phyloP scores from a whole-genome alignment of 805 yeast genomes.

The Zygotorulaspora chibaensis region DNA sequence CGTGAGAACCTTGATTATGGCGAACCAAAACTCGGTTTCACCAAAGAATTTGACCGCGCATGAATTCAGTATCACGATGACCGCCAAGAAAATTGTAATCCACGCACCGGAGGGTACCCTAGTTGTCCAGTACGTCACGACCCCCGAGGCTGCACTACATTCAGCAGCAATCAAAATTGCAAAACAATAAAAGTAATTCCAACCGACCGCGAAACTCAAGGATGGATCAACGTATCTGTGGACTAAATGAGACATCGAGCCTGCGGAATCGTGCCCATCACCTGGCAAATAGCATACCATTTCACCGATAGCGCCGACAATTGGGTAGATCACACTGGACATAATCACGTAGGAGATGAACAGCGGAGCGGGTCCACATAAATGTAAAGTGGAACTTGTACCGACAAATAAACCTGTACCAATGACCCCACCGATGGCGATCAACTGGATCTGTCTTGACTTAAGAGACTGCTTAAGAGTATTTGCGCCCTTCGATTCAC shows the following conservation, averaged over 20 bases:
- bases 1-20: constrained; percentile 43
- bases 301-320: constrained; percentile 64
- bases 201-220: constrained; percentile 58
- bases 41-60: constrained; percentile 50
- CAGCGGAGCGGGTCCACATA: constrained; percentile 71
- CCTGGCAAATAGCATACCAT: constrained; percentile 60
- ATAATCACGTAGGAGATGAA: constrained; percentile 59
- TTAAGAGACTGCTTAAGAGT: constrained; percentile 33
- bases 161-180: constrained; percentile 53
- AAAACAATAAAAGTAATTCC: constrained; percentile 52
- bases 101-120: constrained; percentile 54
- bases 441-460: constrained; percentile 71
- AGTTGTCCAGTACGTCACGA: constrained; percentile 58
- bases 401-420: constrained; percentile 83
- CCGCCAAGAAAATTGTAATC: constrained; percentile 50
- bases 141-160: constrained; percentile 60
- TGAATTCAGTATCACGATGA: constrained; percentile 45
- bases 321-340: constrained; percentile 59
- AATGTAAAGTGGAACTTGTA: constrained; percentile 54
- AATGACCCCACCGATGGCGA: constrained; percentile 78
- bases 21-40: constrained; percentile 38
- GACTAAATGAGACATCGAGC: constrained; percentile 56
- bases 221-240: constrained; percentile 57
- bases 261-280: constrained; percentile 43
- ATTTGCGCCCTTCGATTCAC: neutral